These are phyloP conservation scores for Phlyctochytrium planicorne DNA, from an alignment of 192 early-diverging fungal species.

Conservation along the genomic window DNA sequence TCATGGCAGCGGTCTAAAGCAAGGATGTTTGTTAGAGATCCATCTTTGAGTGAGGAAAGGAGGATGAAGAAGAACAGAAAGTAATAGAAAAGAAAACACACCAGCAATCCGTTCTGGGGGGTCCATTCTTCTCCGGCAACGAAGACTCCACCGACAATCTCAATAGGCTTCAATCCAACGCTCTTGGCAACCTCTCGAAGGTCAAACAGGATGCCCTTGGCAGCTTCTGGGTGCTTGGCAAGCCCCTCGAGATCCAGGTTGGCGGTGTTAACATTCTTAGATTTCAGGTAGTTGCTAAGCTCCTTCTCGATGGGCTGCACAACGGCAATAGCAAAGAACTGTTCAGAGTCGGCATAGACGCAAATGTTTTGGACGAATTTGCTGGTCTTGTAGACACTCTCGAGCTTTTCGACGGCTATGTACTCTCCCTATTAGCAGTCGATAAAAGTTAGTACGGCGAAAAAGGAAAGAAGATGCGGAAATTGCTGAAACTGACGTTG, in stretches of 20 bases:
- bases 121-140: slow-evolving; percentile 86
- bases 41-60: background rate
- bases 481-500: slow-evolving; percentile 68
- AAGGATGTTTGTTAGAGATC: background rate
- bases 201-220: slow-evolving; percentile 51
- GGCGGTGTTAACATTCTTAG: slow-evolving; percentile 28
- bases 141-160: slow-evolving; percentile 67
- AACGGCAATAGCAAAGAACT: slow-evolving; percentile 73
- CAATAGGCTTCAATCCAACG: slow-evolving; percentile 69
- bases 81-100: no score
- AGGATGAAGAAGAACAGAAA: background rate
- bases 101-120: slow-evolving; percentile 72
- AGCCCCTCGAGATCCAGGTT: slow-evolving; percentile 17
- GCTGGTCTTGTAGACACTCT: slow-evolving; percentile 81
- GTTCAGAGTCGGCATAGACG: slow-evolving; percentile 64
- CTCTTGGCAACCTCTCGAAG: slow-evolving; percentile 62
- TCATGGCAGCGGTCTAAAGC: slow-evolving; percentile 92
- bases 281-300: slow-evolving; percentile 23
- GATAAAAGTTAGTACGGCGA: background rate
- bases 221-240: slow-evolving; percentile 16
- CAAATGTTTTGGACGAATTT: slow-evolving; percentile 70
- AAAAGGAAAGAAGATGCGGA: background rate
- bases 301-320: slow-evolving; percentile 66
- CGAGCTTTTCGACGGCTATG: slow-evolving; percentile 92
- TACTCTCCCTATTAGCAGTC: slow-evolving; percentile 20